These are phyloP conservation scores for Botrytis byssoidea DNA, from an alignment of 2,329 filamentous ascomycete species.

Conservation along the genomic window DNA sequence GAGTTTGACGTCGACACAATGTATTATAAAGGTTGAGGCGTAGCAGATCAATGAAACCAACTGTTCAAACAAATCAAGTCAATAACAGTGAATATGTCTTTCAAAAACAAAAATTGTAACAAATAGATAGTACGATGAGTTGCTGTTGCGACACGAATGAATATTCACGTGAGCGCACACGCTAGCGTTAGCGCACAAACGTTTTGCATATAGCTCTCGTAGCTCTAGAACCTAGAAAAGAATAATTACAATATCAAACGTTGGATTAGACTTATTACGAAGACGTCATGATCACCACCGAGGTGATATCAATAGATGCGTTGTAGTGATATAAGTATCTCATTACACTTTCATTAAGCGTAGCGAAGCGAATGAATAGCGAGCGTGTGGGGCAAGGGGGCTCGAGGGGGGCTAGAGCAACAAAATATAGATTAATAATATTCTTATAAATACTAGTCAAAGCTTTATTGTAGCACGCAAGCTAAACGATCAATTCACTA, in stretches of 20 bases:
- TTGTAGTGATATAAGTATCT: neutral
- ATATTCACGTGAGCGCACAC: too few relatives aligned
- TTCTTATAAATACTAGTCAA: too few relatives aligned
- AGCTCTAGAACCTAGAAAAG: too few relatives aligned
- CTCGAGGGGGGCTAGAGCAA: neutral
- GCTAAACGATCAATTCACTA: neutral
- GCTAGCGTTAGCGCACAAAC: too few relatives aligned
- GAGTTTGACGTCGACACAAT: neutral
- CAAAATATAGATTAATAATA: too few relatives aligned
- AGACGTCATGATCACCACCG: too few relatives aligned
- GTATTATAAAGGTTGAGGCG: neutral
- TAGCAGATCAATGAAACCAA: neutral
- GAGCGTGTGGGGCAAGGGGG: neutral
- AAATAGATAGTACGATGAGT: neutral
- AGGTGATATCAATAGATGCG: too few relatives aligned
- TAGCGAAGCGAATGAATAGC: neutral
- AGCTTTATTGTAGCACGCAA: too few relatives aligned
- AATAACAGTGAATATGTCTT: rapidly evolving
- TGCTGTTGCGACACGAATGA: too few relatives aligned
- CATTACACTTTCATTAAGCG: neutral
- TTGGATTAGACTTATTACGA: too few relatives aligned
- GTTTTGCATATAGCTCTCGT: too few relatives aligned
- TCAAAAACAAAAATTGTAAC: neutral
- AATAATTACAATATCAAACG: too few relatives aligned
- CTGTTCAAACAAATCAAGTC: neutral